Conservation (phyloP, 768 basidiomycete species). For the Russula ochroleuca region DNA sequence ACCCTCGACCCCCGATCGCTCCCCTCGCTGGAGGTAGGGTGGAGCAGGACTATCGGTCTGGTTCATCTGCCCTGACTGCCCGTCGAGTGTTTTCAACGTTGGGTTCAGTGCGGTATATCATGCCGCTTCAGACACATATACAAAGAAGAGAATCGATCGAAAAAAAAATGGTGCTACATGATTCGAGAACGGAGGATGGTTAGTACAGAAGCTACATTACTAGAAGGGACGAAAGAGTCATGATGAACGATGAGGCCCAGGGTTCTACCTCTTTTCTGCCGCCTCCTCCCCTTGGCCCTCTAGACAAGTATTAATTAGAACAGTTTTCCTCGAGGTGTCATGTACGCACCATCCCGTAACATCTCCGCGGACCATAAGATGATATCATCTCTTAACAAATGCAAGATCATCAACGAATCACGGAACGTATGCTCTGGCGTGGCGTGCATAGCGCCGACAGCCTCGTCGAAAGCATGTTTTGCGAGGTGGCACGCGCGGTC, state of each 20-base stretch:
- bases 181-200: neutral
- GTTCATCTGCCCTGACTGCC: too few species aligned
- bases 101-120: too few species aligned
- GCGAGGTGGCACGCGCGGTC: slow-evolving; percentile 94
- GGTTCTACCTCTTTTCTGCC: slow-evolving; percentile 3
- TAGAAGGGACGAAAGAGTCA: neutral
- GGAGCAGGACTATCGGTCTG: too few species aligned
- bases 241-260: neutral
- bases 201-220: slow-evolving; percentile 14
- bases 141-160: neutral
- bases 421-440: slow-evolving; percentile 49
- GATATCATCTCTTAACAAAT: slow-evolving; percentile 79
- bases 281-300: slow-evolving; percentile 11
- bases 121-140: neutral
- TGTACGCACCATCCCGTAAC: slow-evolving; percentile 37
- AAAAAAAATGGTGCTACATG: slow-evolving; percentile 16
- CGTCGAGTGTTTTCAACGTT: too few species aligned
- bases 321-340: neutral
- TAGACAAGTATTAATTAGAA: neutral
- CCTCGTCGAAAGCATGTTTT: slow-evolving; percentile 91
- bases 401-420: slow-evolving; percentile 81
- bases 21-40: too few species aligned
- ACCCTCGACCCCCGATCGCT: too few species aligned
- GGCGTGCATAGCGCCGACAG: slow-evolving; percentile 47
- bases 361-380: slow-evolving; percentile 84